Evolutionary conservation across 1,284 basidiomycete species (phyloP), one percentile per base, ranked within the genome.

Genomic region (Nidula niveotomentosa): DNA sequence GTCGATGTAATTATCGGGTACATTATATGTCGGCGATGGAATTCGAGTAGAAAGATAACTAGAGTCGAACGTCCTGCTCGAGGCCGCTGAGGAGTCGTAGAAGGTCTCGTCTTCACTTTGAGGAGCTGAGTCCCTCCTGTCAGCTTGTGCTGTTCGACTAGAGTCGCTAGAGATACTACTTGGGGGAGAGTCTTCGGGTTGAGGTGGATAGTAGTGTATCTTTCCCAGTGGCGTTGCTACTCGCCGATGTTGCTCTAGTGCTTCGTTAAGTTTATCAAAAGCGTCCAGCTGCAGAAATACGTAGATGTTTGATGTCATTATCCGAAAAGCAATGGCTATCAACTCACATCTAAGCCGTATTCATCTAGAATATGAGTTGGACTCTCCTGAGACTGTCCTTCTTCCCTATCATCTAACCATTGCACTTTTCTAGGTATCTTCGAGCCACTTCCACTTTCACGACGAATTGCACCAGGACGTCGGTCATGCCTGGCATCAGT

Each of bases 181-280:
- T 30, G 53, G 52, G 33, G 49, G 50, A 8, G 56, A 56, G 49
- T 53, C 17, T 18, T 49, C 50, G 7, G 59, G 55, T n/a, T 58
- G 60, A 10, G 68, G 65, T n/a, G 67, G 61, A 47, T 69, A 70
- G 49, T 68, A 69, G 49, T 70, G 69, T 2, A 69, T 57, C 44
- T 60, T 58, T 51, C 51, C 57, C 48, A 63, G 36, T 15, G 63
- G 60, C 3, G 60, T 59, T 23, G 23, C 23, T 7, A 17, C 54
- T 33, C 43, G 48, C 8, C 58, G 52, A 48, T 62, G 62, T 34
- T 57, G 53, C 53, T 67, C 62, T 8, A 64, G 52, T 3, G 60
- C 57, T 18, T 64, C 60, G 1, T 71, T 76, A 13, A 86, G 75
- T 7, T 69, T 76, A 54, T 77, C 70, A 52, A 86, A 85, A 1